Evolutionary conservation across 495 filamentous ascomycete genomes (phyloP).

Genomic region (Penicillium macrosclerotiorum): DNA sequence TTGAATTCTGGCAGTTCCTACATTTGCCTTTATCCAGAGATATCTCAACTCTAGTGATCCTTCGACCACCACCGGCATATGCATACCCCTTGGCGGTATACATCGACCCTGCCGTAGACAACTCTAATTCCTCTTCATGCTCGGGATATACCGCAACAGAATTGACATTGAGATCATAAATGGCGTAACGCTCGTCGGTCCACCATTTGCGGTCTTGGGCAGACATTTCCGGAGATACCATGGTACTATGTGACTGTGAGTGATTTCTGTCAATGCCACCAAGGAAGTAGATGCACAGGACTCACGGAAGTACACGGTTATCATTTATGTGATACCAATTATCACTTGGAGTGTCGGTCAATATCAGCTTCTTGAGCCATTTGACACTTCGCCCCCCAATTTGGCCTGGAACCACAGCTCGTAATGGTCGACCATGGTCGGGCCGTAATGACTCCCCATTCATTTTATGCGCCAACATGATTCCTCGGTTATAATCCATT

Average conservation of each 20-base stretch:
- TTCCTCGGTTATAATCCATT: constrained; percentile 78
- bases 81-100: constrained; percentile 82
- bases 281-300: background rate
- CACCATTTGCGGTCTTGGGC: constrained; percentile 75
- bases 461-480: constrained; percentile 91
- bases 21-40: constrained; percentile 62
- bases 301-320: constrained; percentile 79
- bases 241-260: constrained; percentile 54
- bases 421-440: constrained; percentile 84
- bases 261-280: background rate
- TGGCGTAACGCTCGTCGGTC: constrained; percentile 90
- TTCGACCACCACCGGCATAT: constrained; percentile 84
- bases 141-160: constrained; percentile 79
- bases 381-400: constrained; percentile 95
- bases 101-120: constrained; percentile 44
- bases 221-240: constrained; percentile 79
- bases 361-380: constrained; percentile 82
- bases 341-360: constrained; percentile 77
- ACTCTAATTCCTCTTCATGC: constrained; percentile 69
- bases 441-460: constrained; percentile 82
- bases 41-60: constrained; percentile 80
- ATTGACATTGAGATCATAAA: constrained; percentile 90
- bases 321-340: constrained; percentile 98
- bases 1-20: too few relatives aligned
- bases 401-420: constrained; percentile 86